phyloP scores from a whole-genome alignment of 202 grass and related monocot species.

The Tripidium arundinaceum region DNA sequence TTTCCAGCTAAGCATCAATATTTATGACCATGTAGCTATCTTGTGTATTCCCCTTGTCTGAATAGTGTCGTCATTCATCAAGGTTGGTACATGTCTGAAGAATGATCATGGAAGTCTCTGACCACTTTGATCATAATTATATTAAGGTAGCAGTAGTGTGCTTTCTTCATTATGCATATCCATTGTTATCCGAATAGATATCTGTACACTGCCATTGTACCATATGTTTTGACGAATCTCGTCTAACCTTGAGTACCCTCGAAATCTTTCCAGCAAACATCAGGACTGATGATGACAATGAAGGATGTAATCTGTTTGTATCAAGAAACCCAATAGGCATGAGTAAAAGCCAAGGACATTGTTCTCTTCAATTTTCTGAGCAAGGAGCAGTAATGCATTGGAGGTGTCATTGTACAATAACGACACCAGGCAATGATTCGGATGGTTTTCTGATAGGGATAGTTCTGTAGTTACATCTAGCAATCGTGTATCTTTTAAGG shows the following conservation, averaged over 20 bases:
- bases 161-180: constrained; percentile 1
- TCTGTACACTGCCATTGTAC: neutral
- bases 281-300: neutral
- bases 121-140: neutral
- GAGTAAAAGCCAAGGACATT: neutral
- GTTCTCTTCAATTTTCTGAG: neutral
- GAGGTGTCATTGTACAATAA: neutral
- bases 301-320: neutral
- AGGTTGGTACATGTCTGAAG: neutral
- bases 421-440: neutral
- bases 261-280: neutral
- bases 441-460: neutral
- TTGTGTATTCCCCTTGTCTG: neutral
- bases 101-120: neutral
- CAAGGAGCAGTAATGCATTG: neutral
- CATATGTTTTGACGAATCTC: neutral
- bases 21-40: neutral
- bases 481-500: neutral
- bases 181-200: neutral
- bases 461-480: neutral
- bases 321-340: neutral
- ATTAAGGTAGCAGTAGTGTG: neutral
- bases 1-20: constrained; percentile 3
- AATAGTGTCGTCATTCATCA: neutral
- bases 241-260: neutral